A percentile compares a stretch with the other conserved stretches of the same genome.
Evolutionary conservation across 2,329 filamentous ascomycete species (phyloP).

Genomic region (Nemania abortiva): DNA sequence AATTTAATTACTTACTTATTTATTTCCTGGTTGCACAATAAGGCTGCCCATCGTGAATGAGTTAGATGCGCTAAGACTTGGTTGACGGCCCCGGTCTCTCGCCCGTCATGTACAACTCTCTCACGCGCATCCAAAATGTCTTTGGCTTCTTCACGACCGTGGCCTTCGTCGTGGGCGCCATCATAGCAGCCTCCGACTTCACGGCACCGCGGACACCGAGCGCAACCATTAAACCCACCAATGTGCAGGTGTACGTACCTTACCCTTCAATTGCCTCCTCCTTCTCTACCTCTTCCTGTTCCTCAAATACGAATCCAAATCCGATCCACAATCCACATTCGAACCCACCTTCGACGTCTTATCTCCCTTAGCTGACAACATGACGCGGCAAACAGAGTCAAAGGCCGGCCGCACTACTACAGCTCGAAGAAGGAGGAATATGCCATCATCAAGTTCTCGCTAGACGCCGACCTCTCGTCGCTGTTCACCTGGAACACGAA

Average conservation of each 20-base stretch:
- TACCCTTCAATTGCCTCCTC: neutral
- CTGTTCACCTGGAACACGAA: conserved; percentile 99
- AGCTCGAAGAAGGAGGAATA: conserved; percentile 93
- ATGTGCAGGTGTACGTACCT: conserved; percentile 81
- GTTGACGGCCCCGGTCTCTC: conserved; percentile 20
- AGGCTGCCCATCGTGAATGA: neutral
- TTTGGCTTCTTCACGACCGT: conserved; percentile 99
- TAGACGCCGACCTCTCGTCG: conserved; percentile 88
- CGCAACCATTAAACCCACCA: conserved; percentile 74
- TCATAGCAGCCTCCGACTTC: conserved; percentile 86
- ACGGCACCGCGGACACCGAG: conserved; percentile 75
- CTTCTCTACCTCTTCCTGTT: neutral
- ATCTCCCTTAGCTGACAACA: conserved; percentile 22
- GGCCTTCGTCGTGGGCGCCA: conserved; percentile 80
- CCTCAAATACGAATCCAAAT: too few relatives aligned
- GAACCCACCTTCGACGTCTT: too few relatives aligned
- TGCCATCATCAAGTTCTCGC: conserved; percentile 91
- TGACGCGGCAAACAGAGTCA: conserved; percentile 68
- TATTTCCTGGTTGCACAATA: neutral
- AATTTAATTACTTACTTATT: too few relatives aligned
- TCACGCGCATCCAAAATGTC: conserved; percentile 88
- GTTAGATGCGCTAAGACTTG: too few relatives aligned
- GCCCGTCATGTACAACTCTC: conserved; percentile 82
- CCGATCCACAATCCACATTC: too few relatives aligned
- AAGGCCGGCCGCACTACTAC: conserved; percentile 96